phyloP scores from a whole-genome alignment of 1,284 basidiomycete genomes.

The Puccinia coronata region DNA sequence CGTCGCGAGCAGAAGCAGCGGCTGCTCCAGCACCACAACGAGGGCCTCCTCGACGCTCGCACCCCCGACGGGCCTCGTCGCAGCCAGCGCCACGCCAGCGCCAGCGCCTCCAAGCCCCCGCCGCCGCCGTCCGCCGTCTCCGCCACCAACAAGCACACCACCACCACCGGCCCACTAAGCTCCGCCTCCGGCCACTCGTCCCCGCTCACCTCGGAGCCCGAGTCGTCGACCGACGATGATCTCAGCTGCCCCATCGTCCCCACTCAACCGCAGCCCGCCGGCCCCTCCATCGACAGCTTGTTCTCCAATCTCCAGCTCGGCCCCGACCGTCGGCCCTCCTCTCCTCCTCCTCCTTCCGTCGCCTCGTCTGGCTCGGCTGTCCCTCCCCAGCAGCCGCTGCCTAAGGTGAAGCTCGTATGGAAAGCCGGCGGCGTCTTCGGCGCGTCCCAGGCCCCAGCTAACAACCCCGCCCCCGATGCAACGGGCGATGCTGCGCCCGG shows the following conservation, averaged over 20 bases:
- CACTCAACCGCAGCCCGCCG: neutral
- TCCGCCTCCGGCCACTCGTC: neutral
- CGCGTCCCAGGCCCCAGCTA: too few relatives aligned
- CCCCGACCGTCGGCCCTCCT: neutral
- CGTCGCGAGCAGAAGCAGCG: constrained; percentile 15
- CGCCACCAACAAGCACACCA: neutral
- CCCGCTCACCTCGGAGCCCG: neutral
- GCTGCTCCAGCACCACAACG: neutral
- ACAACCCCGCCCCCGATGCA: neutral
- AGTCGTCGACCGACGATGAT: neutral
- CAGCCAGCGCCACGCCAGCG: constrained; percentile 14
- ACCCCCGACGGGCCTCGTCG: neutral
- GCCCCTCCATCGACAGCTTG: constrained; percentile 13
- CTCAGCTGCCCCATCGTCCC: too few relatives aligned
- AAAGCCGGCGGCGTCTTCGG: constrained; percentile 34
- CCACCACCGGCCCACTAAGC: too few relatives aligned
- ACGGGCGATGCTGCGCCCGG: neutral
- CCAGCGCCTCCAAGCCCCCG: neutral
- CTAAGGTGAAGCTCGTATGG: constrained; percentile 18
- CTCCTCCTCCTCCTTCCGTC: neutral
- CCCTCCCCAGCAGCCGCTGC: neutral
- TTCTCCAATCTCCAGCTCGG: constrained; percentile 11
- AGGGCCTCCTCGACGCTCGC: neutral
- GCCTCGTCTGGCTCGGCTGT: neutral
- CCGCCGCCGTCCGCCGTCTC: neutral